Evolutionary conservation across 805 yeast species (phyloP), one percentile per base, ranked within the genome.

Genomic region (Teunomyces stri): DNA sequence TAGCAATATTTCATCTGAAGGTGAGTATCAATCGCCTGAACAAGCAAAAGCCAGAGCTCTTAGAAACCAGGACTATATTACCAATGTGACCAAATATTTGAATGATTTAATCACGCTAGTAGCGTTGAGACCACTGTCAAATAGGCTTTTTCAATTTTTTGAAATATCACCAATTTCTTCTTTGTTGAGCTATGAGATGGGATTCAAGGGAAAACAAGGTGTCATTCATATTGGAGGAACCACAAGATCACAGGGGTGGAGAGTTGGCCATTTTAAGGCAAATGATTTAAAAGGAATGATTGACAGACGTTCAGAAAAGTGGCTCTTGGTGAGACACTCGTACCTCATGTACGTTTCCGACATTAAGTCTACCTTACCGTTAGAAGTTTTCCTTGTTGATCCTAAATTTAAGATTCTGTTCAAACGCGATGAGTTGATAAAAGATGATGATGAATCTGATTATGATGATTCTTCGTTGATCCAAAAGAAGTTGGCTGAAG

Each of bases 331-430:
- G 2, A 78, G 98, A 48, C 85, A 84, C 60, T 85, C 96, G 1
- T 94, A 89, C 58, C 75, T 94, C 36, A 80, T 87, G 69, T 87
- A 88, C 61, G 96, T 90, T 1, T 83, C 95, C 3, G 91, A 88
- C 60, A 84, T 91, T 48, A 81, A 85, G 56, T 86, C 95, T 3
- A 88, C 97, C 0, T 82, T 89, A 0, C 95, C 96, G 0, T 72
- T 89, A 43, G 99, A 94, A 54, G 96, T 94, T 0, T 94, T 94
- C 56, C 58, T 92, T 35, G 87, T 92, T n/a, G 99, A 95, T 58
- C 65, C 82, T 0, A 68, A 70, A n/a, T 89, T 90, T 66, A 78
- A 77, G 48, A 74, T 87, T 36, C 68, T 71, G 11, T 75, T 74
- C 51, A 72, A 81, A 36, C 48, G 37, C 9, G 43, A 43, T 38